Base-by-base conservation (phyloP, 1,284 basidiomycete species). In the Porogramme epimiltina region DNA sequence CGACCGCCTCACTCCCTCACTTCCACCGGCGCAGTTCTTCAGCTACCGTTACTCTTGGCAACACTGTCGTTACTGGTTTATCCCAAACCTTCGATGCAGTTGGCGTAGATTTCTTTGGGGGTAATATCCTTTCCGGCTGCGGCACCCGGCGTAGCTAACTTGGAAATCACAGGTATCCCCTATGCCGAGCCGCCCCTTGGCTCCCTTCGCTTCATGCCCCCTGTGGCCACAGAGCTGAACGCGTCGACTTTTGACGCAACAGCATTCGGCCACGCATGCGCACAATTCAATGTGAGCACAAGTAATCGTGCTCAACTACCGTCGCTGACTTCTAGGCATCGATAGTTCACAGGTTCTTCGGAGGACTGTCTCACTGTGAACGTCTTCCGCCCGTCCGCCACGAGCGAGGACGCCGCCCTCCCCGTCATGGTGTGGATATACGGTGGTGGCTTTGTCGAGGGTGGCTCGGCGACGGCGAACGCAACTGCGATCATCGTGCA, bases 331-430 rank as follows among this genome's bases (percentile, higher is more conserved):
- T 45, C n/a, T n/a, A n/a, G n/a, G n/a, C n/a, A n/a, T n/a, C n/a
- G n/a, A n/a, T n/a, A n/a, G 28, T 11, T 43, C 16, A 24, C 36
- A 8, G 28, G 24, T 19, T 31, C 28, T 31, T 31, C 28, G 8
- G 78, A 80, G 61, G 76, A 81, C 54, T 80, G 79, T 53, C 62
- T 81, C 33, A 75, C 71, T 0, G 65, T 80, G 48, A 79, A 79
- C 48, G 59, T 80, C 10, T 71, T 73, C 45, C 68, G 78, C 4
- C 77, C 77, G 4, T 60, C 72, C 0, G 70, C 67, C 4, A 51
- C 66, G 1, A 34, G 49, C 4, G 15, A 49, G 0, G 52, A 62
- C 39, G 62, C 68, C 0, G 58, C 54, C 8, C 56, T 77, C 1
- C 75, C 77, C 3, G 71, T 78, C 1, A 67, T 77, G 59, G 56